Percentiles rank a stretch among this genome's conserved stretches.
phyloP scores from a whole-genome alignment of 352 stramenopile genomes.

The Plasmopara viticola region DNA sequence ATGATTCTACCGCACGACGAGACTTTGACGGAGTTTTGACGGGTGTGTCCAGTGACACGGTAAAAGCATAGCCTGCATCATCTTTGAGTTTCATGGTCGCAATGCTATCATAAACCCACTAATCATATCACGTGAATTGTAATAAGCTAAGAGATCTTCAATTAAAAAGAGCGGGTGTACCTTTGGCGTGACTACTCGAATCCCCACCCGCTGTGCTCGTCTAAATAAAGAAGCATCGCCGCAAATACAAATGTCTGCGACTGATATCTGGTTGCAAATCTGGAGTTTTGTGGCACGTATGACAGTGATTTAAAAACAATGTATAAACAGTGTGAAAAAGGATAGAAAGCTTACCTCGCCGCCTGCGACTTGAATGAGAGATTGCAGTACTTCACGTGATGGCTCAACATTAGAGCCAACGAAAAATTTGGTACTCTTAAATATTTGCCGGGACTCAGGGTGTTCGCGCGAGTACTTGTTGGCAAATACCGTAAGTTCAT shows the following conservation, averaged over 20 bases:
- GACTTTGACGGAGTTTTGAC: constrained; percentile 10
- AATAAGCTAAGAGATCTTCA: background rate
- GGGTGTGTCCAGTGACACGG: constrained; percentile 6
- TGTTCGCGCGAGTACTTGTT: constrained; percentile 40
- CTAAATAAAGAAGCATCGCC: constrained; percentile 55
- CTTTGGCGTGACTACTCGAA: constrained; percentile 61
- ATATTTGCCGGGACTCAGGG: constrained; percentile 49
- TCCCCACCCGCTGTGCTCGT: constrained; percentile 45
- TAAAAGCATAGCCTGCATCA: constrained; percentile 27
- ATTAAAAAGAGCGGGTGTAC: constrained; percentile 16
- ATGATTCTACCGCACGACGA: constrained; percentile 3
- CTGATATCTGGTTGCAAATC: constrained; percentile 72
- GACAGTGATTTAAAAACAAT: constrained; percentile 1
- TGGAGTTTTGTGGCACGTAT: constrained; percentile 15
- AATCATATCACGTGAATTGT: constrained; percentile 3
- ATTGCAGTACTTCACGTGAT: constrained; percentile 64
- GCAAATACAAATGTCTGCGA: constrained; percentile 58
- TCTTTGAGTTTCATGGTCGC: constrained; percentile 53
- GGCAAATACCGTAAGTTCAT: constrained; percentile 48
- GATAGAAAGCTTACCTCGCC: constrained; percentile 43
- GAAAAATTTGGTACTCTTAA: constrained; percentile 59
- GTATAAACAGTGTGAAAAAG: background rate
- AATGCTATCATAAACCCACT: constrained; percentile 81
- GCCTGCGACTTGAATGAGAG: constrained; percentile 64
- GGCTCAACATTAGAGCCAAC: constrained; percentile 67